Evolutionary conservation across 345 rosid genomes (phyloP), one percentile per base, ranked within the genome.

Genomic region (Stellera chamaejasme): DNA sequence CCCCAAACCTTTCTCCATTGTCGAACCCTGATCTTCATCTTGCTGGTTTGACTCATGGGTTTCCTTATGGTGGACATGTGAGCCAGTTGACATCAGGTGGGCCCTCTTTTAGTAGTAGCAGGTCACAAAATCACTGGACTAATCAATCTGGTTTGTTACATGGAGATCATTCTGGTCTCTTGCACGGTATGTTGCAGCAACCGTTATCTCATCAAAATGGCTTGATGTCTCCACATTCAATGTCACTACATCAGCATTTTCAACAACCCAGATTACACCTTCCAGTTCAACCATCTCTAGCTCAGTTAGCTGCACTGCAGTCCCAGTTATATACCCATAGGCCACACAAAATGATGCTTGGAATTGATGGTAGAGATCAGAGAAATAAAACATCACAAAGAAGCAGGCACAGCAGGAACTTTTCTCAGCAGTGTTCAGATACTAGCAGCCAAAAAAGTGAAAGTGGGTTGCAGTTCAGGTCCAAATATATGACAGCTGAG

Each of bases 401-500:
- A 68, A 70, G 84, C 41, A 72, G 85, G 32, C 84, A 84, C 28
- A 73, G 68, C 57, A 47, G 58, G 27, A 89, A 94, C 11, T 64
- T 78, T 56, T 82, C 95, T 13, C 88, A 78, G 10, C 96, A 92
- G 70, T 72, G 78, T 26, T 86, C 88, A 2, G 97, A 92, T 54
- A 49, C 71, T 54, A 65, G 79, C 67, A 81, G 88, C 72, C 97
- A 84, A 81, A 93, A 82, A 72, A 83, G 87, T 65, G 99, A 90
- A 41, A 71, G 76, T 51, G 84, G 84, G 13, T 74, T 79, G 61
- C 95, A 85, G 6, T 79, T 84, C 60, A 73, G 90, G 53, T 93
- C 99, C 56, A 94, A 90, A 85, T 70, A 94, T 71, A 94, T 94
- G 99, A 82, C 92, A 43, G 65, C 87, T 49, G 97, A 94, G 62